Base-by-base conservation (phyloP, 192 early-diverging fungal species). In the Haplosporangium gracile region DNA sequence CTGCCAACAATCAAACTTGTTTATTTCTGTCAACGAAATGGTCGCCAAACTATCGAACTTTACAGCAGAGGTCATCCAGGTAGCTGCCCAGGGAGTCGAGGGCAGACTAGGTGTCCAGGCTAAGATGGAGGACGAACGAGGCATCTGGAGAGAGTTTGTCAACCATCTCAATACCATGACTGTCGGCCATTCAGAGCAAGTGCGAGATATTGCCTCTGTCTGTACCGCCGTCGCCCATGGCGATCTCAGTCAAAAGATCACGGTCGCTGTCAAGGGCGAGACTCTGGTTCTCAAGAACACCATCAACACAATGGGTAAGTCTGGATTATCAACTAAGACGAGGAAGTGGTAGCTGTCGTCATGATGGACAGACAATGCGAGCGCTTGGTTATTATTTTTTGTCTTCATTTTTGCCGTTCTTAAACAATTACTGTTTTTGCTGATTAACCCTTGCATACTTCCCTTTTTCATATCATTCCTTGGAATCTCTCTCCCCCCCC, bases 91-190 rank as follows among this genome's bases (percentile, higher is more conserved):
- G 71, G 95, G 93, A 9, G 91, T 93, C 40, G 93, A 95, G 81
- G 95, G 96, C 11, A 92, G 93, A 42, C 89, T 97, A 4, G 96
- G 95, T 73, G 93, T 93, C 0, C 94, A 96, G 42, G 90, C 90
- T 18, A 80, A 85, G n/a, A 78, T 89, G 36, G 81, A 88, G 43
- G 82, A 89, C 20, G 87, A 89, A 9, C 84, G 85, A 20, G 94
- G 94, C 68, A 85, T 88, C 26, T 95, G 92, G 92, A 86, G 79
- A 8, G 89, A 93, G 40, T 88, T 95, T 78, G 90, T 93, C 34
- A 80, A 74, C 53, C 89, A 93, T 74, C 82, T 93, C 40, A 95
- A 94, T 72, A 81, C 81, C 40, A 92, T 94, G 88, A 93, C 88
- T 10, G 77, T 78, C 13, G 89, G 87, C 26, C 92, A 94, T 74